Percentiles rank a stretch among this genome's conserved stretches.
Conservation (phyloP, 1,139 yeast genomes). For the Yamadazyma buinensis region DNA sequence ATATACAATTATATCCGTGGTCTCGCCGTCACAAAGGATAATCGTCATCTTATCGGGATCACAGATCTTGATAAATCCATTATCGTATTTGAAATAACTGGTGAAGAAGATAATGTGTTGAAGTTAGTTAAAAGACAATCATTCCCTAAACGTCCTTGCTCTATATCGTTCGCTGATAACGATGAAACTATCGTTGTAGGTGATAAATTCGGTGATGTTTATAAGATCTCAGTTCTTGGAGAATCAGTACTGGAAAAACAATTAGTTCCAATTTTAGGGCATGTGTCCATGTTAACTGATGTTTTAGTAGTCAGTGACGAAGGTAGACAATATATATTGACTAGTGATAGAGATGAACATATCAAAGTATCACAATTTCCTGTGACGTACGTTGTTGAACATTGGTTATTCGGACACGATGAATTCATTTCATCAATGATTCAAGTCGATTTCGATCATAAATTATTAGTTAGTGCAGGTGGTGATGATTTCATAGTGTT, state of each 20-base stretch:
- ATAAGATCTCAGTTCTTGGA: constrained; percentile 44
- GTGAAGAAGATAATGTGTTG: constrained; percentile 31
- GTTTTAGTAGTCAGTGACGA: constrained; percentile 44
- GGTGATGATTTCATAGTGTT: constrained; percentile 77
- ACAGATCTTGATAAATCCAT: constrained; percentile 85
- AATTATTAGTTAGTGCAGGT: constrained; percentile 71
- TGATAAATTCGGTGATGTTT: constrained; percentile 98
- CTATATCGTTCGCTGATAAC: constrained; percentile 59
- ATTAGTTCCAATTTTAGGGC: constrained; percentile 77
- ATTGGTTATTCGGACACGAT: constrained; percentile 83
- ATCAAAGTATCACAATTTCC: constrained; percentile 85
- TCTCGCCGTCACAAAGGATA: constrained; percentile 47
- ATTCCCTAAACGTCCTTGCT: constrained; percentile 87
- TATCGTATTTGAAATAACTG: constrained; percentile 51
- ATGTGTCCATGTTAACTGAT: constrained; percentile 92
- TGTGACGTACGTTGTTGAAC: constrained; percentile 68
- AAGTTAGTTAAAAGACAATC: constrained; percentile 63
- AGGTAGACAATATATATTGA: constrained; percentile 56
- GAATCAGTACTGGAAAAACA: constrained; percentile 36
- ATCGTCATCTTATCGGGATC: constrained; percentile 56
- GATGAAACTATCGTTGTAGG: constrained; percentile 61
- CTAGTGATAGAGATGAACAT: constrained; percentile 96
- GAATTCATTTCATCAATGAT: constrained; percentile 71
- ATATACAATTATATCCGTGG: constrained; percentile 64
- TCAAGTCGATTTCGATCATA: constrained; percentile 47